A percentile compares a stretch with the other conserved stretches of the same genome.
These are phyloP conservation scores for Pythium periplocum DNA, from an alignment of 352 stramenopile species.

Conservation along the genomic window DNA sequence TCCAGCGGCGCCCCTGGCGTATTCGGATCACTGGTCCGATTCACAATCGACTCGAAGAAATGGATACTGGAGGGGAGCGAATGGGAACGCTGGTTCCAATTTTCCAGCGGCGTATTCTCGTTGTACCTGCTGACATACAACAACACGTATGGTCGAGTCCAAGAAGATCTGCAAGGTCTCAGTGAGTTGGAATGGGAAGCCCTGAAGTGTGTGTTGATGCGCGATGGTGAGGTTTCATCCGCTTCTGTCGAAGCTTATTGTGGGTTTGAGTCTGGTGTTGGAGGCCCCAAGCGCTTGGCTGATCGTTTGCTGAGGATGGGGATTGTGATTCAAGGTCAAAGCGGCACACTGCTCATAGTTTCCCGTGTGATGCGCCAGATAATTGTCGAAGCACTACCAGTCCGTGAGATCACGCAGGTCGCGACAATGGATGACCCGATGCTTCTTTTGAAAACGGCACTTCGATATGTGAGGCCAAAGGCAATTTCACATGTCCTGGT, in stretches of 20 bases:
- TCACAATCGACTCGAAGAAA: slow-evolving; percentile 11
- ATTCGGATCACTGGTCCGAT: slow-evolving; percentile 19
- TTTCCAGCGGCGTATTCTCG: not conserved
- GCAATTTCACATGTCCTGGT: not conserved
- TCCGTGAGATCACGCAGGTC: slow-evolving; percentile 11
- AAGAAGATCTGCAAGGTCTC: slow-evolving; percentile 5
- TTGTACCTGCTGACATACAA: slow-evolving; percentile 1
- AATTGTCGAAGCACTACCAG: slow-evolving; percentile 14
- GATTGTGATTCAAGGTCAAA: slow-evolving; percentile 1
- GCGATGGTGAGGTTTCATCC: slow-evolving; percentile 1
- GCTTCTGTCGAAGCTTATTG: slow-evolving; percentile 3
- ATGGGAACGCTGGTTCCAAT: slow-evolving; percentile 6
- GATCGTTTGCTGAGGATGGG: slow-evolving; percentile 6
- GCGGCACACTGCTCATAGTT: slow-evolving; percentile 10
- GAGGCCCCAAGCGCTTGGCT: not conserved
- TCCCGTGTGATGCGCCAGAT: slow-evolving; percentile 17
- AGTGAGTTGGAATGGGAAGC: slow-evolving; percentile 8
- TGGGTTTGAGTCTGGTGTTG: slow-evolving; percentile 2
- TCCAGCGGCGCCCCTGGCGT: slow-evolving; percentile 16
- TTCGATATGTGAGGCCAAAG: not conserved
- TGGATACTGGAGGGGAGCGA: slow-evolving; percentile 2
- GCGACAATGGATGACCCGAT: slow-evolving; percentile 1
- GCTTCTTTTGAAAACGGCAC: slow-evolving; percentile 1
- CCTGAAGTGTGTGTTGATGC: slow-evolving; percentile 1
- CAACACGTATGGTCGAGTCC: slow-evolving; percentile 1